Evolutionary conservation across 2,329 filamentous ascomycete genomes (phyloP), one percentile per base, ranked within the genome.

Genomic region (Scedosporium dehoogii): DNA sequence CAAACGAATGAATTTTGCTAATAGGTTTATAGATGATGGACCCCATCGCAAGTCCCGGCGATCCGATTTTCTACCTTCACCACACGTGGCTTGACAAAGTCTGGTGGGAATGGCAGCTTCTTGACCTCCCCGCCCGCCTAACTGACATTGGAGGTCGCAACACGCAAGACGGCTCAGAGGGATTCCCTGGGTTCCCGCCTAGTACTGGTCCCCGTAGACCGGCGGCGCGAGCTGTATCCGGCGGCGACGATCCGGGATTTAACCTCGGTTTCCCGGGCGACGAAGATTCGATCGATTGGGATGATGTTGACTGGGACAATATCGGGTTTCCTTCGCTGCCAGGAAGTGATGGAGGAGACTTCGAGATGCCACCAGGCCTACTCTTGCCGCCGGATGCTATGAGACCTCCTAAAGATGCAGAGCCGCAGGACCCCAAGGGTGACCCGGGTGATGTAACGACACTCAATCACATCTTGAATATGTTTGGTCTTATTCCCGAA

Each of bases 101-200:
- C 10, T 71, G 63, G 18, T 69, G 70, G 66, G 65, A 66, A 12
- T 75, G 74, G 74, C 71, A 74, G 58, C 61, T 61, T 51, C 42
- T 41, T 63, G 68, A 70, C 62, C 73, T 70, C 69, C 21, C 62
- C 21, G 65, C 61, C 2, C 69, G 73, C 14, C 69, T 68, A n/a
- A 61, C 42, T 6, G 72, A 72, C 51, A 71, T 73, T 44, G 67
- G 67, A 41, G 72, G 73, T 0, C 71, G 71, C 3, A 71, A 74
- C 63, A 69, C 67, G 2, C 67, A 68, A 16, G 27, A 46, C 5
- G 29, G 21, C 5, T 62, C 42, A 14, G 48, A 44, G 21, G 33
- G 33, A 6, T 55, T 42, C 6, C 60, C 60, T 23, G 21, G 18
- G 18, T 18, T 23, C 6, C 51, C 51, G n/a, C 51, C 51, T 7